Percentiles rank a stretch among this genome's conserved stretches.
Conservation (phyloP, 805 yeast genomes). For the Wickerhamiella kurtzmanii region DNA sequence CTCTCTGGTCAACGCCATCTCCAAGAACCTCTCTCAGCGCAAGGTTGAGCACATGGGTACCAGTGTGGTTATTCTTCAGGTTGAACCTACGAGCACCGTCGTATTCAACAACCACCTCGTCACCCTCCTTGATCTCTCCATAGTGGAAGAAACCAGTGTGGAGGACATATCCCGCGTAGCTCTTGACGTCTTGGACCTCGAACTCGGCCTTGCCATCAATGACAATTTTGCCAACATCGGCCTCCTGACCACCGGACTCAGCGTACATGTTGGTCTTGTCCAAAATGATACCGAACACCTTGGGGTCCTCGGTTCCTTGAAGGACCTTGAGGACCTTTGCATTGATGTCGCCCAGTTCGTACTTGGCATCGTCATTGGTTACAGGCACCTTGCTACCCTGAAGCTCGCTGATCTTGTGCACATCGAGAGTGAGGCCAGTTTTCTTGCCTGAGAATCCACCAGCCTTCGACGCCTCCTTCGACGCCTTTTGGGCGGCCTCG, state of each 20-base stretch:
- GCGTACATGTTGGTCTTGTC: constrained; percentile 94
- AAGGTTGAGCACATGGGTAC: constrained; percentile 87
- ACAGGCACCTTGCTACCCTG: constrained; percentile 49
- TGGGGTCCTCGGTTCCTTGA: constrained; percentile 29
- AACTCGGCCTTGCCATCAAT: constrained; percentile 81
- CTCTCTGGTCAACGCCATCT: constrained; percentile 83
- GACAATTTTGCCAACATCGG: constrained; percentile 84
- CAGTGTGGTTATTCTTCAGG: constrained; percentile 93
- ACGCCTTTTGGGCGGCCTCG: constrained; percentile 76
- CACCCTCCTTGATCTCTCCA: constrained; percentile 58
- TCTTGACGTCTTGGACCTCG: constrained; percentile 81
- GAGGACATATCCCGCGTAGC: constrained; percentile 85
- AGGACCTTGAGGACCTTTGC: constrained; percentile 61
- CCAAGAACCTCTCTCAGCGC: constrained; percentile 82
- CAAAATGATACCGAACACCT: constrained; percentile 65
- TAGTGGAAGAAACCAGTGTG: constrained; percentile 82
- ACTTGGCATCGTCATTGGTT: constrained; percentile 76
- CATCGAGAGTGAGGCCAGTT: constrained; percentile 66
- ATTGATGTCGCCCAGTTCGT: constrained; percentile 45
- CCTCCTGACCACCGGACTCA: constrained; percentile 99
- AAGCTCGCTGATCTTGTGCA: constrained; percentile 70
- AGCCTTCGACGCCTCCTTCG: constrained; percentile 86
- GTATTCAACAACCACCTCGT: constrained; percentile 66
- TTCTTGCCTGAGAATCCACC: constrained; percentile 27
- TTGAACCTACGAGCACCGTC: constrained; percentile 94